These are phyloP conservation scores for Aspergillus udagawae DNA, from an alignment of 2,329 filamentous ascomycete species.

Conservation along the genomic window DNA sequence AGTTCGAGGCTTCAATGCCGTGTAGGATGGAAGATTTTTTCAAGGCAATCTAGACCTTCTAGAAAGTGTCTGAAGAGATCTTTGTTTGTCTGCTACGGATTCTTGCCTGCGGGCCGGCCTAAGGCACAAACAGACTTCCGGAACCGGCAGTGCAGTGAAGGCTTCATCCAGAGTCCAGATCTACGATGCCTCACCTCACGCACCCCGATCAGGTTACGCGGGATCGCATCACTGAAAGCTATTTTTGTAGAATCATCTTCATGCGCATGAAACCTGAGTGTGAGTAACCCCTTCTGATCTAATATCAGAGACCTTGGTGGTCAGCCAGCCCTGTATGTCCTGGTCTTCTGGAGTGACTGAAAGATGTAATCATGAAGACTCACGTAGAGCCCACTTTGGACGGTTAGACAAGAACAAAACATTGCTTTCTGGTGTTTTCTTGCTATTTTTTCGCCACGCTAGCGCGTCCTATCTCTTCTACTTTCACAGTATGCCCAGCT, in stretches of 20 bases:
- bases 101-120: background rate
- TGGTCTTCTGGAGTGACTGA: background rate
- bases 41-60: background rate
- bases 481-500: background rate
- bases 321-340: background rate
- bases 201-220: background rate
- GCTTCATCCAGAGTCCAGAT: background rate
- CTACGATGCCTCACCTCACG: background rate
- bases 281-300: background rate
- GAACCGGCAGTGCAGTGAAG: background rate
- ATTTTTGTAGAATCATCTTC: background rate
- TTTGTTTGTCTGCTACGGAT: background rate
- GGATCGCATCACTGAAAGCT: background rate
- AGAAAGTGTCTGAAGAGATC: background rate
- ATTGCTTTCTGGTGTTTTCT: background rate
- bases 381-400: background rate
- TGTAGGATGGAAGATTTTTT: no score
- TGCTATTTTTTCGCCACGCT: background rate
- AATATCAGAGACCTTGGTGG: background rate
- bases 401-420: background rate
- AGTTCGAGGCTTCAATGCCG: no score
- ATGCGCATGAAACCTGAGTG: background rate
- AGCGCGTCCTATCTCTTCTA: background rate
- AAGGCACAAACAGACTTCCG: background rate
- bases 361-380: background rate